Percentiles rank a stretch among this genome's conserved stretches.
Evolutionary conservation across 352 stramenopile species (phyloP).

Genomic region (Nothophytophthora sp.): DNA sequence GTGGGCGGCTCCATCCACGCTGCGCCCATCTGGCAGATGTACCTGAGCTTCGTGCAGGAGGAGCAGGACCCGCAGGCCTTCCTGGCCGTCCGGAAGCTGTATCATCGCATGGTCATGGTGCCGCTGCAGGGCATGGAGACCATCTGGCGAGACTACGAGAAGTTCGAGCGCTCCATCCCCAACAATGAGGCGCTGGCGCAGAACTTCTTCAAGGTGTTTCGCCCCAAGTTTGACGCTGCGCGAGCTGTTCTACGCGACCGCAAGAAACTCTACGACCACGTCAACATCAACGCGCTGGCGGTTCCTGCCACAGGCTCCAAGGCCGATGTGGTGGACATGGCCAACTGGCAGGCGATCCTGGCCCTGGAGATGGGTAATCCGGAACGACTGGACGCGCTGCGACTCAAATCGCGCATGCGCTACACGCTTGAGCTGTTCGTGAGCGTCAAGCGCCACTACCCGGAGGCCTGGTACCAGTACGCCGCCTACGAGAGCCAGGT

Average conservation of each 20-base stretch:
- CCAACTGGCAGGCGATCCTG: slow-evolving; percentile 78
- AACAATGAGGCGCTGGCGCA: slow-evolving; percentile 87
- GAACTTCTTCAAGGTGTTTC: slow-evolving; percentile 90
- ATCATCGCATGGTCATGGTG: slow-evolving; percentile 79
- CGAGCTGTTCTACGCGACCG: slow-evolving; percentile 79
- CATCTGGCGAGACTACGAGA: slow-evolving; percentile 89
- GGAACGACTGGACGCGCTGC: slow-evolving; percentile 76
- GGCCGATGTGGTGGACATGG: slow-evolving; percentile 54
- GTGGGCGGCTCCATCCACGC: slow-evolving; percentile 83
- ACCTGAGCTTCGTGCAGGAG: slow-evolving; percentile 80
- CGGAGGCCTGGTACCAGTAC: slow-evolving; percentile 88
- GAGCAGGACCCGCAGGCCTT: slow-evolving; percentile 76
- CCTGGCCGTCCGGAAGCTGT: slow-evolving; percentile 79
- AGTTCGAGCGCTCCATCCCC: slow-evolving; percentile 85
- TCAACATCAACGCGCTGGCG: slow-evolving; percentile 74
- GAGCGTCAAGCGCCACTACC: slow-evolving; percentile 73
- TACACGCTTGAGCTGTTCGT: slow-evolving; percentile 86
- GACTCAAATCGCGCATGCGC: slow-evolving; percentile 78
- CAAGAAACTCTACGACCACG: slow-evolving; percentile 80
- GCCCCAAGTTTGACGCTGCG: slow-evolving; percentile 81
- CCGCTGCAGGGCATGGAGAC: slow-evolving; percentile 79
- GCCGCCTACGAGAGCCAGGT: slow-evolving; percentile 77
- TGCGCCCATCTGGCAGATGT: slow-evolving; percentile 82
- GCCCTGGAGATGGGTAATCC: slow-evolving; percentile 81
- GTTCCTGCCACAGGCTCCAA: slow-evolving; percentile 42